These are phyloP conservation scores for Lactarius indigo DNA, from an alignment of 768 basidiomycete genomes.

Conservation along the genomic window DNA sequence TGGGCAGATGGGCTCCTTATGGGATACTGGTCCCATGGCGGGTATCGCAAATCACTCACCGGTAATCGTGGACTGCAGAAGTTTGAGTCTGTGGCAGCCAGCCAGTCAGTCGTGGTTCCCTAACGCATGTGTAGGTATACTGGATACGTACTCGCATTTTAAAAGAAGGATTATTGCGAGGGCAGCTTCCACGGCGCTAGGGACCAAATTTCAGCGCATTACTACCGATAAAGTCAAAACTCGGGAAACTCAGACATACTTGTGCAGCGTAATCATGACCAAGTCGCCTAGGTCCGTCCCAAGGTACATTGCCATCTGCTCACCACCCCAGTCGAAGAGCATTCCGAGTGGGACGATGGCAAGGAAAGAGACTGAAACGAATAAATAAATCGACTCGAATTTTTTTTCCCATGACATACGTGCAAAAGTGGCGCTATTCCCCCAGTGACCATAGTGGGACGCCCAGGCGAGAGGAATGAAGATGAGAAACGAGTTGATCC, in stretches of 20 bases:
- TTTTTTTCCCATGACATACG: constrained; percentile 25
- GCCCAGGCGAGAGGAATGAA: constrained; percentile 31
- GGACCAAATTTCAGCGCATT: neutral
- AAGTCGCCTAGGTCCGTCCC: constrained; percentile 62
- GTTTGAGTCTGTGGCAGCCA: constrained; percentile 42
- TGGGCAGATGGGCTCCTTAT: constrained; percentile 24
- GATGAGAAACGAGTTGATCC: constrained; percentile 28
- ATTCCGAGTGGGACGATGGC: constrained; percentile 63
- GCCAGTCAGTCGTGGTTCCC: neutral
- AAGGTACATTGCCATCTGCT: constrained; percentile 51
- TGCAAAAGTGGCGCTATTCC: constrained; percentile 22
- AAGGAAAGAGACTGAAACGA: constrained; percentile 53
- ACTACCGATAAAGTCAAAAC: too few species aligned
- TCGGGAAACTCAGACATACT: constrained; percentile 39
- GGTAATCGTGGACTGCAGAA: constrained; percentile 67
- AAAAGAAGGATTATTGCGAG: constrained; percentile 62
- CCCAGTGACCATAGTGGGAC: constrained; percentile 29
- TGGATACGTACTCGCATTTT: constrained; percentile 60
- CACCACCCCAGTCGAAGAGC: constrained; percentile 63
- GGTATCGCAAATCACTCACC: constrained; percentile 36
- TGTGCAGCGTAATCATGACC: constrained; percentile 60
- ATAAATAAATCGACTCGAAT: neutral
- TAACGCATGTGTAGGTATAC: neutral
- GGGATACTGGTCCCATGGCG: neutral
- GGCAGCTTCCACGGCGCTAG: constrained; percentile 66